Percentiles rank a stretch among this genome's conserved stretches.
Evolutionary conservation across 805 yeast genomes (phyloP).

Genomic region (Sugiyamaella floridensis): DNA sequence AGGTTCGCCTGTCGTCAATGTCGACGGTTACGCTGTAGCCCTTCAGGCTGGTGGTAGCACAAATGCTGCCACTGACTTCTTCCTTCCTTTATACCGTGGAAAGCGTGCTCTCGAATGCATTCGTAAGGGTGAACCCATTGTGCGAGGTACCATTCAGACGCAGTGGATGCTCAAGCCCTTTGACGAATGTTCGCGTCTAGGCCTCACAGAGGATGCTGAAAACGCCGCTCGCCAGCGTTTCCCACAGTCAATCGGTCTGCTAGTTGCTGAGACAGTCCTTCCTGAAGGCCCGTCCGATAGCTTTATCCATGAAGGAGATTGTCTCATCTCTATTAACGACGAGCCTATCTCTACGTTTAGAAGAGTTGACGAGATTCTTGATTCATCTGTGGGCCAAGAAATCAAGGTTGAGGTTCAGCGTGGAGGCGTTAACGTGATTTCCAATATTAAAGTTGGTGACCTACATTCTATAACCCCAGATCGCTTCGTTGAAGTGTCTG

Average conservation of each 20-base stretch:
- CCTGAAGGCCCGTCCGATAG: slow-evolving; percentile 82
- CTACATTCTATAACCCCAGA: slow-evolving; percentile 78
- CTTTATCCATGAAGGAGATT: slow-evolving; percentile 76
- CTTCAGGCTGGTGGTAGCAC: slow-evolving; percentile 91
- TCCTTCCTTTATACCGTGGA: slow-evolving; percentile 79
- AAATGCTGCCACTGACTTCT: slow-evolving; percentile 89
- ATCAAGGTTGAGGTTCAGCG: slow-evolving; percentile 60
- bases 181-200: slow-evolving; percentile 85
- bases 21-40: slow-evolving; percentile 82
- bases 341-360: slow-evolving; percentile 60
- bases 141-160: slow-evolving; percentile 88
- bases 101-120: slow-evolving; percentile 72
- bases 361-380: slow-evolving; percentile 77
- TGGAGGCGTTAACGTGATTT: slow-evolving; percentile 55
- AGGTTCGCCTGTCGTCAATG: slow-evolving; percentile 93
- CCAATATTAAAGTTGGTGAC: slow-evolving; percentile 57
- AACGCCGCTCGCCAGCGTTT: slow-evolving; percentile 56
- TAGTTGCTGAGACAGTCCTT: slow-evolving; percentile 74
- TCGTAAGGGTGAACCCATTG: slow-evolving; percentile 50
- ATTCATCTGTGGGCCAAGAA: slow-evolving; percentile 54
- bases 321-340: slow-evolving; percentile 66
- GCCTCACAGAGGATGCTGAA: slow-evolving; percentile 71
- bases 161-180: slow-evolving; percentile 84
- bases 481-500: slow-evolving; percentile 73
- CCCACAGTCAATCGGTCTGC: slow-evolving; percentile 70